Evolutionary conservation across 192 early-diverging fungal species (phyloP).

Genomic region (Thamnidium elegans): DNA sequence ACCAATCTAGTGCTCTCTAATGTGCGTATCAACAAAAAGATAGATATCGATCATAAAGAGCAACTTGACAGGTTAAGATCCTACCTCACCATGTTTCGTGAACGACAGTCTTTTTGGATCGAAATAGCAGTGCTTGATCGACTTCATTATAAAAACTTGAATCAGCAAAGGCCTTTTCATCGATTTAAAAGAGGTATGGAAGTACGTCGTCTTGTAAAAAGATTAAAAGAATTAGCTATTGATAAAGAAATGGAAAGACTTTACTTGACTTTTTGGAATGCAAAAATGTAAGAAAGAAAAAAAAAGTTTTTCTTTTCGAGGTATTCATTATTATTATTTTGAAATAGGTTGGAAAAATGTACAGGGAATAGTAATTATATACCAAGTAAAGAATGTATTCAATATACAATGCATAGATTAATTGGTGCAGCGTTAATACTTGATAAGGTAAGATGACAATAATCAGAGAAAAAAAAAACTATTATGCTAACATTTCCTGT

Average conservation of each 20-base stretch:
- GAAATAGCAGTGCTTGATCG: constrained; percentile 26
- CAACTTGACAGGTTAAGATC: constrained; percentile 2
- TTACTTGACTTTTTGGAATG: constrained; percentile 23
- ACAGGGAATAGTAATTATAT: constrained; percentile 12
- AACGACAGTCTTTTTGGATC: constrained; percentile 20
- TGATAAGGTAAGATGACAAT: constrained; percentile 20
- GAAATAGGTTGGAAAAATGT: constrained; percentile 6
- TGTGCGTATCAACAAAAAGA: constrained; percentile 17
- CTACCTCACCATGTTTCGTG: neutral
- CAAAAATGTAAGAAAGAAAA: constrained; percentile 11
- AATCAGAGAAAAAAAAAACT: neutral
- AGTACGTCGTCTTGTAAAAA: constrained; percentile 28
- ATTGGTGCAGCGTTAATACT: constrained; percentile 24
- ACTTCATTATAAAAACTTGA: constrained; percentile 28
- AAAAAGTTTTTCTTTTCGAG: neutral
- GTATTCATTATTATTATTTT: neutral
- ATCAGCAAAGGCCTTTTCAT: constrained; percentile 34
- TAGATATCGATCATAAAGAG: constrained; percentile 6
- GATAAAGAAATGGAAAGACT: constrained; percentile 15
- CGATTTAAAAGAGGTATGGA: constrained; percentile 24
- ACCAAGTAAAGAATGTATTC: constrained; percentile 20
- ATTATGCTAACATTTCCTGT: neutral
- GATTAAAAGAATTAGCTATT: constrained; percentile 21
- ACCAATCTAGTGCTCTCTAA: neutral
- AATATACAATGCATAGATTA: constrained; percentile 25